Percentiles rank a stretch among this genome's conserved stretches.
phyloP scores from a whole-genome alignment of 2,329 filamentous ascomycete species.

The Pseudofabraea citricarpa region DNA sequence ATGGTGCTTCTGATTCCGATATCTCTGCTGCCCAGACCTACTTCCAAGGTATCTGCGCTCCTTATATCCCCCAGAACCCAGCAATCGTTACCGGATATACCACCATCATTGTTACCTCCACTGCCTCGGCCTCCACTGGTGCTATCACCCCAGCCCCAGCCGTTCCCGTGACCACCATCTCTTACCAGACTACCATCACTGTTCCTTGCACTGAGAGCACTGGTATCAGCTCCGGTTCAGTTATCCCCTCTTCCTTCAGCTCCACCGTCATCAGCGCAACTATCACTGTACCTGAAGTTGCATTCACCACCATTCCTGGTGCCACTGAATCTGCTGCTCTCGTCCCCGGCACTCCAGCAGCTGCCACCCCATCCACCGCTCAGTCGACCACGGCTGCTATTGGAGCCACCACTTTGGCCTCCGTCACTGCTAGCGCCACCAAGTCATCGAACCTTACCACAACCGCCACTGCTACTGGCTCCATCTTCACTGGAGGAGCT shows the following conservation, averaged over 20 bases:
- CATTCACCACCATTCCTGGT: constrained; percentile 31
- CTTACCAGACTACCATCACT: constrained; percentile 44
- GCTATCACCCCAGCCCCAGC: constrained; percentile 24
- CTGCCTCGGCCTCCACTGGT: constrained; percentile 36
- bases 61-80: constrained; percentile 72
- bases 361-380: constrained; percentile 5
- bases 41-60: constrained; percentile 88
- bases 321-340: not conserved
- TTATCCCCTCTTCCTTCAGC: constrained; percentile 46
- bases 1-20: constrained; percentile 62
- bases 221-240: constrained; percentile 33
- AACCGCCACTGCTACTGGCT: constrained; percentile 25
- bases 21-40: constrained; percentile 70
- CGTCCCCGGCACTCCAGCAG: not conserved
- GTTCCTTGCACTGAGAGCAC: constrained; percentile 41
- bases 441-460: constrained; percentile 20
- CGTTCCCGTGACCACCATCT: constrained; percentile 42
- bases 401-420: constrained; percentile 17
- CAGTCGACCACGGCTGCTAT: constrained; percentile 32
- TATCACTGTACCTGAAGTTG: constrained; percentile 48
- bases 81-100: constrained; percentile 75
- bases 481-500: constrained; percentile 31
- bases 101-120: constrained; percentile 42
- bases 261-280: constrained; percentile 41
- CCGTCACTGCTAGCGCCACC: constrained; percentile 18